Percentiles rank a stretch among this genome's conserved stretches.
phyloP scores from a whole-genome alignment of 371 early-diverging fungal genomes.

The Nematocida ausubeli region DNA sequence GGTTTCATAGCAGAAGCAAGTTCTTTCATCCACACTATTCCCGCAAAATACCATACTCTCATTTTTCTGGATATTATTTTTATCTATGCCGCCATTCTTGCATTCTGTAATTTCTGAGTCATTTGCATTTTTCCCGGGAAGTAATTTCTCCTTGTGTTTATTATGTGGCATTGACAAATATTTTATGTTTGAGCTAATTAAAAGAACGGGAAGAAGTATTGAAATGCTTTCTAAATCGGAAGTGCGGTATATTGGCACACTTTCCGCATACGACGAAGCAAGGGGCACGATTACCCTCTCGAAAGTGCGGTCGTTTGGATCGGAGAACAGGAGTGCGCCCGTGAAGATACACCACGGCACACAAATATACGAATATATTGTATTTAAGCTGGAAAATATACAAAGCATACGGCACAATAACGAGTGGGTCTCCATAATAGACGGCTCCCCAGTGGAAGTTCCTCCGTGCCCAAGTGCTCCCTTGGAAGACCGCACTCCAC shows the following conservation, averaged over 20 bases:
- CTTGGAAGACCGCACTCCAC: no score
- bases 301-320: slow-evolving; percentile 44
- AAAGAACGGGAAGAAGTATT: background rate
- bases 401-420: background rate
- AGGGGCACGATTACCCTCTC: slow-evolving; percentile 3
- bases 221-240: slow-evolving; percentile 35
- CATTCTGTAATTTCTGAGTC: no score
- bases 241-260: slow-evolving; percentile 36
- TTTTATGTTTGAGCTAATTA: slow-evolving; percentile 47
- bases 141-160: no score
- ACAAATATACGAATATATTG: slow-evolving; percentile 52
- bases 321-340: slow-evolving; percentile 21
- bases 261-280: slow-evolving; percentile 9
- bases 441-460: background rate
- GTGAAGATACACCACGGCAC: background rate
- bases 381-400: slow-evolving; percentile 31
- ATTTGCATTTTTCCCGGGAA: no score
- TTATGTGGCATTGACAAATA: slow-evolving; percentile 14
- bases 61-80: background rate
- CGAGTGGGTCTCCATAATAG: background rate
- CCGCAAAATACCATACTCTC: no score
- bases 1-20: no score
- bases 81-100: background rate
- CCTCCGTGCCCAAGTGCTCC: no score
- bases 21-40: no score